phyloP scores from a whole-genome alignment of 352 stramenopile genomes.

The Phytopythium kandeliae region DNA sequence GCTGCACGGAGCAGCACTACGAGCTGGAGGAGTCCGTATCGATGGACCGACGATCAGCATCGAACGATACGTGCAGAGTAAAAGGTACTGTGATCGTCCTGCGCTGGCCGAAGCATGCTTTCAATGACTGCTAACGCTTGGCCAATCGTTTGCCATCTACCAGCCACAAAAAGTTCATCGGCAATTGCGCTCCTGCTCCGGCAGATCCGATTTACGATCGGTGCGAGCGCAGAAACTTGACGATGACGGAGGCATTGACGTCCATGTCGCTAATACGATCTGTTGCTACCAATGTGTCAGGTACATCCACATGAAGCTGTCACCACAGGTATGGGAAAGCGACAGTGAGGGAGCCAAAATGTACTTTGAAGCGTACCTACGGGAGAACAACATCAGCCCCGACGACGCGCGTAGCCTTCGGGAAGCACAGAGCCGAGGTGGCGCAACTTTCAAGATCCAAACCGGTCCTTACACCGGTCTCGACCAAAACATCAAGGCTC shows the following conservation, averaged over 20 bases:
- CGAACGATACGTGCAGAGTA: slow-evolving; percentile 39
- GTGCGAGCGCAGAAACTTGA: slow-evolving; percentile 30
- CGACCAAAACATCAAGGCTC: slow-evolving; percentile 77
- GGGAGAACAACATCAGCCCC: slow-evolving; percentile 66
- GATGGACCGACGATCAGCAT: slow-evolving; percentile 61
- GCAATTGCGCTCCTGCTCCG: slow-evolving; percentile 31
- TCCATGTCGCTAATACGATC: no score
- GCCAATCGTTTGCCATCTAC: not conserved
- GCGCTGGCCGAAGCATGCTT: not conserved
- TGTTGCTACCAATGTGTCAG: no score
- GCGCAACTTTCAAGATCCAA: slow-evolving; percentile 80
- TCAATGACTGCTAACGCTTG: not conserved
- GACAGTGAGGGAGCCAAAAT: slow-evolving; percentile 74
- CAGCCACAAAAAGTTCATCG: slow-evolving; percentile 64
- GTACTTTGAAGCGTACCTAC: slow-evolving; percentile 79
- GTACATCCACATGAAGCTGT: slow-evolving; percentile 62
- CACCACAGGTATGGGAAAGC: slow-evolving; percentile 66
- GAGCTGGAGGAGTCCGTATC: slow-evolving; percentile 38
- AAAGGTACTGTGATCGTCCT: slow-evolving; percentile 23
- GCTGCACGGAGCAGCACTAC: slow-evolving; percentile 18
- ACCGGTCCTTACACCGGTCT: slow-evolving; percentile 64
- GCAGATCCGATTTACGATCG: slow-evolving; percentile 63
- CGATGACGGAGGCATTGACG: no score
- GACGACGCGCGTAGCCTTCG: slow-evolving; percentile 57
- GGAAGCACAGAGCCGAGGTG: slow-evolving; percentile 60